Conservation (phyloP, 805 yeast genomes). For the Kodamaea hsintzibuensis region DNA sequence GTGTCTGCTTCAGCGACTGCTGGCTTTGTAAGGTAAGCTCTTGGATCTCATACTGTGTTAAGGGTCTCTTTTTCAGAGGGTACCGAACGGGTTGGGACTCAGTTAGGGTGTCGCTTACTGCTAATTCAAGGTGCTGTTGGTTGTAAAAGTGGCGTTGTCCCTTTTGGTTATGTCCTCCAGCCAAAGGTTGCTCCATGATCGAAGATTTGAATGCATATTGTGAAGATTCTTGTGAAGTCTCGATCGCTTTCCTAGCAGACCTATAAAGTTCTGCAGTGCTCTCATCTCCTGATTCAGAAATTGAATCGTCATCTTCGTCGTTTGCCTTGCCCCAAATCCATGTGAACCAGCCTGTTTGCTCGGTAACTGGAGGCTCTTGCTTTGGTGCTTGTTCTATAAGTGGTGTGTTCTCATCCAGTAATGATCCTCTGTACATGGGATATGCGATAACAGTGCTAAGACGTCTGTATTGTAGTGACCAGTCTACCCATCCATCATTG, state of each 20-base stretch:
- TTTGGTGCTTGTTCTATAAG: not conserved
- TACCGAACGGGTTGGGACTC: slow-evolving; percentile 35
- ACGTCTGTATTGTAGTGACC: slow-evolving; percentile 14
- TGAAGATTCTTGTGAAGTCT: slow-evolving; percentile 30
- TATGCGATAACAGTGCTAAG: slow-evolving; percentile 11
- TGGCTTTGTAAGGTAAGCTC: slow-evolving; percentile 19
- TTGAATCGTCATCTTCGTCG: slow-evolving; percentile 12
- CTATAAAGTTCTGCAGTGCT: slow-evolving; percentile 28
- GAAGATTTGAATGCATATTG: slow-evolving; percentile 34
- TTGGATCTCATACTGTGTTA: slow-evolving; percentile 36
- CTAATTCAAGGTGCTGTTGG: slow-evolving; percentile 22
- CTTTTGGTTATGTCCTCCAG: not conserved
- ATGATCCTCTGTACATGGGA: not conserved
- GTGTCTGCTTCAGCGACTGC: not conserved
- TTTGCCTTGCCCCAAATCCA: slow-evolving; percentile 22
- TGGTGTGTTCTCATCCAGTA: not conserved
- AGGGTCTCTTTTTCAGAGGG: slow-evolving; percentile 30
- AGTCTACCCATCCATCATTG: slow-evolving; percentile 11
- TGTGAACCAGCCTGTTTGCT: slow-evolving; percentile 27
- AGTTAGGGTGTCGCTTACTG: slow-evolving; percentile 36
- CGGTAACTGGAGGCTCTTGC: not conserved
- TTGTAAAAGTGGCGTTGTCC: slow-evolving; percentile 7
- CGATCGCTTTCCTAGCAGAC: slow-evolving; percentile 34
- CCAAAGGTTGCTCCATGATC: not conserved
- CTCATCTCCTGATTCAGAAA: slow-evolving; percentile 19